A percentile compares a stretch with the other conserved stretches of the same genome.
Evolutionary conservation across 352 stramenopile genomes (phyloP).

Genomic region (Ophiocytium majus): DNA sequence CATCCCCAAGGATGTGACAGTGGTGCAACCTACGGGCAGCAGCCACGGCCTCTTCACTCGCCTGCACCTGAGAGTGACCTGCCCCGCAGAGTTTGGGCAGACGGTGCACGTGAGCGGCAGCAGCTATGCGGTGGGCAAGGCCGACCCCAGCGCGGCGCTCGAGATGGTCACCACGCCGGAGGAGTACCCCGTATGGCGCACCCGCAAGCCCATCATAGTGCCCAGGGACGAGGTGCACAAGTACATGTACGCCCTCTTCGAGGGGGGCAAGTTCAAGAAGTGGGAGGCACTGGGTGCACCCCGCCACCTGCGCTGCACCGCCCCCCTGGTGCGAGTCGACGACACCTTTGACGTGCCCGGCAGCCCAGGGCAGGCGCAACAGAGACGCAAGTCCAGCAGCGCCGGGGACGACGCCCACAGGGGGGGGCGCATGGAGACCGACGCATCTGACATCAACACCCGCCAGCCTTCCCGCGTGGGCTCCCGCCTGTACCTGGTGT

Average conservation of each 20-base stretch:
- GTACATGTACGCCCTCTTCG: conserved; percentile 85
- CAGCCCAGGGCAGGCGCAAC: conserved; percentile 3
- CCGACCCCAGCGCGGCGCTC: conserved; percentile 60
- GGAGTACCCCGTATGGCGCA: conserved; percentile 92
- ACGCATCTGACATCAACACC: neutral
- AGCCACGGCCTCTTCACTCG: conserved; percentile 47
- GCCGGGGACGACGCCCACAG: conserved; percentile 3
- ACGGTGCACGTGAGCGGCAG: conserved; percentile 53
- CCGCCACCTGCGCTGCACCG: neutral
- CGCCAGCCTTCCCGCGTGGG: neutral
- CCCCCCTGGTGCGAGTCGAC: neutral
- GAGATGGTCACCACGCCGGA: conserved; percentile 91
- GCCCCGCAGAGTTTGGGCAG: conserved; percentile 55
- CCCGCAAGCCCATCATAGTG: conserved; percentile 84
- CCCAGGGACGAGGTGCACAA: conserved; percentile 72
- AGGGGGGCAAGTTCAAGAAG: conserved; percentile 59
- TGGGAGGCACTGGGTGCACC: conserved; percentile 29
- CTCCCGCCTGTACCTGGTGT: conserved; percentile 75
- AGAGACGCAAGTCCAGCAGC: conserved; percentile 9
- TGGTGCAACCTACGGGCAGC: too few species aligned
- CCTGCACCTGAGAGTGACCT: conserved; percentile 50
- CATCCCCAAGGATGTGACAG: too few species aligned
- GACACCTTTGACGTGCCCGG: conserved; percentile 23
- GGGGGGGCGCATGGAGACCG: neutral
- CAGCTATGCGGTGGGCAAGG: conserved; percentile 52